phyloP scores from a whole-genome alignment of 371 early-diverging fungal species.

The Lichtheimia ramosa region DNA sequence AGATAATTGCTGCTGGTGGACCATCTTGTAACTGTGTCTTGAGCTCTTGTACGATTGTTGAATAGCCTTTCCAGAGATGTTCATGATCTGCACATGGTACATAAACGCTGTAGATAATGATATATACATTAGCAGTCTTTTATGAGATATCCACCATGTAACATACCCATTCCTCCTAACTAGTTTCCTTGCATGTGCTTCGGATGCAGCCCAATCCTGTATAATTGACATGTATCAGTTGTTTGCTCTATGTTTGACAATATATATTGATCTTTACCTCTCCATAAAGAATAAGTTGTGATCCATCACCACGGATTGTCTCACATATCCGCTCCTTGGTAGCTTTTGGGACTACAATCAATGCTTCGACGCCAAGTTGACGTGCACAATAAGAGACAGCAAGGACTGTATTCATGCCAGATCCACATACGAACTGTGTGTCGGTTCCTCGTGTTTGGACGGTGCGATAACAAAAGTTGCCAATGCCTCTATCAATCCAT shows the following conservation, averaged over 20 bases:
- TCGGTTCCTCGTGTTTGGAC: conserved; percentile 49
- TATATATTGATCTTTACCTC: conserved; percentile 16
- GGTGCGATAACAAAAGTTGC: conserved; percentile 60
- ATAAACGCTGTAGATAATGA: conserved; percentile 60
- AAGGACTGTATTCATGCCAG: conserved; percentile 71
- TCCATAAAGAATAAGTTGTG: conserved; percentile 57
- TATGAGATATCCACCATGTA: neutral
- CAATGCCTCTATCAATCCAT: conserved; percentile 55
- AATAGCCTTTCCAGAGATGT: conserved; percentile 62
- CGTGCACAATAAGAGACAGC: conserved; percentile 72
- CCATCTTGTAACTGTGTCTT: conserved; percentile 56
- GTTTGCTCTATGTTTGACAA: too few relatives aligned
- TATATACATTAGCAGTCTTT: neutral
- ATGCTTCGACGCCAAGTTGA: conserved; percentile 57
- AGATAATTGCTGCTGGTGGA: conserved; percentile 67
- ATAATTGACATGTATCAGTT: neutral
- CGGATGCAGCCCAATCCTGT: conserved; percentile 57
- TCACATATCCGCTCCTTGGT: conserved; percentile 54
- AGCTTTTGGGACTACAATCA: conserved; percentile 60
- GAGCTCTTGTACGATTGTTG: conserved; percentile 65
- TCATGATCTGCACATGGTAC: conserved; percentile 69
- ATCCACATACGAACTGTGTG: conserved; percentile 60
- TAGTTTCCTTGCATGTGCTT: conserved; percentile 50
- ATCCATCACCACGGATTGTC: conserved; percentile 61
- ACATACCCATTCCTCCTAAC: conserved; percentile 54